Base-by-base conservation (phyloP, 805 yeast species). In the Lipomyces lipofer region DNA sequence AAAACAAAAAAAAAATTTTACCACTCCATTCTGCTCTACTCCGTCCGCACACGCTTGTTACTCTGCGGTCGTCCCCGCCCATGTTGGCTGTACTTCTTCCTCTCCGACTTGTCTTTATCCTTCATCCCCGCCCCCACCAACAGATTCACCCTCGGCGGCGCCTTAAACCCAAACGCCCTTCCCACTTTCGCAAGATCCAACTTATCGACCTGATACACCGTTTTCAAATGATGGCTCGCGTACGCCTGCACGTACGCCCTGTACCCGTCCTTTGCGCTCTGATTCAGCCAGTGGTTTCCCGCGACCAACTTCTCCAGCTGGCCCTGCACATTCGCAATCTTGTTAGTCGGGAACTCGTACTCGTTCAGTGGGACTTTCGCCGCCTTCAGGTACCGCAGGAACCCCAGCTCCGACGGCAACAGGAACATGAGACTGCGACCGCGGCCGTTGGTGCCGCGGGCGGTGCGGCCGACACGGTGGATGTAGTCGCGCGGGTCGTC, bases 401-500 rank as follows among this genome's bases (percentile, higher is more conserved):
- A 94, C 2, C 99, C 99, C 47, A 94, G 79, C 73, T 94, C 99
- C 40, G 82, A 83, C 42, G 99, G 99, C 7, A 92, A 85, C 70
- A 94, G 78, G 72, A 94, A 94, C 98, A 94, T 91, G 59, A 94
- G 77, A 8, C 96, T 88, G 73, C 85, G 88, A 66, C 99, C 99
- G 69, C 84, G 85, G 53, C 96, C 98, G 46, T 80, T 69, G 21
- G 85, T 74, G 10, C 86, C 81, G 77, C 99, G 85, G 33, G 99
- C 99, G 25, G 99, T 94, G 78, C 99, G 85, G 63, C 99, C 99
- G 33, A 94, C 99, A 73, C 99, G 84, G 75, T 94, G 99, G 64
- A 94, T 94, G 71, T 94, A 94, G 74, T 94, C 98, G 75, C 98
- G 84, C 73, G 99, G 99, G 75, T 94, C 99, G 85, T 94, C 99